Conservation (phyloP, 1,139 yeast species). For the Debaryomyces sp. region DNA sequence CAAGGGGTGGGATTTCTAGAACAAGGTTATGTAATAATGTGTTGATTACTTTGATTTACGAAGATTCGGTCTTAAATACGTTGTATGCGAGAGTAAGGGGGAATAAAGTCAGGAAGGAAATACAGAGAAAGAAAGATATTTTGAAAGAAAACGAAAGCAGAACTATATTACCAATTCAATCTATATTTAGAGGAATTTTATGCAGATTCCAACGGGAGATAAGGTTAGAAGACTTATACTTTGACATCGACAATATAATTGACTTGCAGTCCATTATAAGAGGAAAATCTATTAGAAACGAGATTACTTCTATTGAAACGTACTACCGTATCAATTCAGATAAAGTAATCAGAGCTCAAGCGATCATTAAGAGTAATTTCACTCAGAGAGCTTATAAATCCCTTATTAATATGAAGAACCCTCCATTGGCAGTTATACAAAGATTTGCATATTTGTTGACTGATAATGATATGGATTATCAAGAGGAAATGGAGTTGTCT, state of each 20-base stretch:
- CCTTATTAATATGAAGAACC: conserved; percentile 68
- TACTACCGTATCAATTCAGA: conserved; percentile 60
- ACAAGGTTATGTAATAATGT: conserved; percentile 47
- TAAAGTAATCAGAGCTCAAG: conserved; percentile 72
- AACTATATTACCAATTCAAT: conserved; percentile 35
- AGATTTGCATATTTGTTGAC: conserved; percentile 78
- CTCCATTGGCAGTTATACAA: conserved; percentile 75
- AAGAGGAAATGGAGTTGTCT: conserved; percentile 73
- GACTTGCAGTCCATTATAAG: conserved; percentile 54
- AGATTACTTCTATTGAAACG: conserved; percentile 40
- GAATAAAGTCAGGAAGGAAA: conserved; percentile 32
- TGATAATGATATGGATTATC: conserved; percentile 74
- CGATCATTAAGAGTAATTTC: conserved; percentile 66
- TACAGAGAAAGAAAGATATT: conserved; percentile 23
- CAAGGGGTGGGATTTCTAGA: conserved; percentile 56
- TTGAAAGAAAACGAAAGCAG: conserved; percentile 25
- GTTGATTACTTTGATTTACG: conserved; percentile 43
- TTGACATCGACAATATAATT: conserved; percentile 39
- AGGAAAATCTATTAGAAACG: conserved; percentile 44
- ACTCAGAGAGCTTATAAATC: conserved; percentile 76
- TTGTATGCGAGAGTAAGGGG: conserved; percentile 54
- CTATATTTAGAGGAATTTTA: conserved; percentile 49
- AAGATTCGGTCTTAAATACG: conserved; percentile 38
- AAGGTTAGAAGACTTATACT: conserved; percentile 55
- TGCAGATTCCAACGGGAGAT: conserved; percentile 53